These are phyloP conservation scores for Fusarium pseudonygamai DNA, from an alignment of 2,329 filamentous ascomycete species.

Conservation along the genomic window DNA sequence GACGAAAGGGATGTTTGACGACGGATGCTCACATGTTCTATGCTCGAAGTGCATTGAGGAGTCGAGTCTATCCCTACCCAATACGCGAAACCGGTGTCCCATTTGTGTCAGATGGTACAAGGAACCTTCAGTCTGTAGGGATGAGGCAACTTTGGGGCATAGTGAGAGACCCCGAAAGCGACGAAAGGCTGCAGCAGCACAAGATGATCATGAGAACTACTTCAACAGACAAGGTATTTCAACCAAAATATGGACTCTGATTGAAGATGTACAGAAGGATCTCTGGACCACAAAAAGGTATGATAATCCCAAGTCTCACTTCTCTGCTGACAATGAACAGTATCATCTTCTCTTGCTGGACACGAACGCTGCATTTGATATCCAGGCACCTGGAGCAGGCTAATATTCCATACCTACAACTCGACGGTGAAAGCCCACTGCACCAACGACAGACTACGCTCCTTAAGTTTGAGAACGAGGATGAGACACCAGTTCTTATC, in stretches of 20 bases:
- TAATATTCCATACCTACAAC: constrained; percentile 47
- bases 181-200: accelerated
- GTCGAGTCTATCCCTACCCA: accelerated
- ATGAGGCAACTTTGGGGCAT: accelerated
- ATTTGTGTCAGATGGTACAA: constrained; percentile 9
- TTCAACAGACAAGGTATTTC: neutral
- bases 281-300: constrained; percentile 9
- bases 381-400: constrained; percentile 41
- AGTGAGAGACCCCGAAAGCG: accelerated
- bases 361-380: constrained; percentile 52
- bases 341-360: constrained; percentile 60
- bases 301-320: accelerated
- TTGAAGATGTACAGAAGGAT: neutral
- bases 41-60: constrained; percentile 4
- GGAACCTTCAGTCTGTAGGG: accelerated
- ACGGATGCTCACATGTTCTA: neutral
- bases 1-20: neutral
- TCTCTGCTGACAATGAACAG: constrained; percentile 26
- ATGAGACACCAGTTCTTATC: constrained; percentile 52
- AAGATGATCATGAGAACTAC: neutral
- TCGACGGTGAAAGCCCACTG: constrained; percentile 56
- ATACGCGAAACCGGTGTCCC: accelerated
- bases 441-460: constrained; percentile 51
- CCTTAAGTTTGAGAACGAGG: constrained; percentile 47
- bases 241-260: neutral